Conservation (phyloP, 2,329 filamentous ascomycete genomes). For the Ophiostoma sp. region DNA sequence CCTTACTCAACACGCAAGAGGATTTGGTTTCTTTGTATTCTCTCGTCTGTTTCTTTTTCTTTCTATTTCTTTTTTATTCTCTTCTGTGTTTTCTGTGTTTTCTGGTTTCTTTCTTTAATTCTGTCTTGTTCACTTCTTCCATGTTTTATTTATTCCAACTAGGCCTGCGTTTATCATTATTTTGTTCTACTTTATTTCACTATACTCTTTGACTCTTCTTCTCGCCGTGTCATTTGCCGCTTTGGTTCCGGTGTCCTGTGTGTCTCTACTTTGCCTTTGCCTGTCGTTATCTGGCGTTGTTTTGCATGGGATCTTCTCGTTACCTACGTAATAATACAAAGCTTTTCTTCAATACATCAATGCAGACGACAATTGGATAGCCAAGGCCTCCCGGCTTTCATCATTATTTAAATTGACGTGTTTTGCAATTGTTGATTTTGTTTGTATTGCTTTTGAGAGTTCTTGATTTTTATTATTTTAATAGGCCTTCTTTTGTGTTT, state of each 20-base stretch:
- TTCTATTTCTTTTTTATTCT: neutral
- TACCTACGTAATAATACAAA: neutral
- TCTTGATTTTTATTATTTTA: too few species aligned
- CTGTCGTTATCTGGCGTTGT: neutral
- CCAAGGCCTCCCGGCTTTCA: too few species aligned
- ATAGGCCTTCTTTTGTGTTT: too few species aligned
- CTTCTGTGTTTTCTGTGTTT: neutral
- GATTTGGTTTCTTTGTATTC: neutral
- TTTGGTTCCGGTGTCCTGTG: slow-evolving; percentile 12
- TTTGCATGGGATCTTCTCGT: neutral
- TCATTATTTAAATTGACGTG: too few species aligned
- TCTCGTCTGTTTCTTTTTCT: neutral
- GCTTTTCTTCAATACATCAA: neutral
- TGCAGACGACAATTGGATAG: neutral
- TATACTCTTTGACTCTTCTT: neutral
- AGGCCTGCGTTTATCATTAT: slow-evolving; percentile 8
- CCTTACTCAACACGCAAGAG: neutral
- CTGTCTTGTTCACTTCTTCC: neutral
- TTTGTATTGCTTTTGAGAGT: too few species aligned
- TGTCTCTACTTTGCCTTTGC: neutral
- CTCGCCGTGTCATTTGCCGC: slow-evolving; percentile 8
- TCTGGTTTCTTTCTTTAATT: neutral
- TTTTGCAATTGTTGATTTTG: too few species aligned
- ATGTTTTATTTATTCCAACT: slow-evolving; percentile 12
- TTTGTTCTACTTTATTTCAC: neutral